These are phyloP conservation scores for Komagataella ulmi DNA, from an alignment of 805 yeast species.

Conservation along the genomic window DNA sequence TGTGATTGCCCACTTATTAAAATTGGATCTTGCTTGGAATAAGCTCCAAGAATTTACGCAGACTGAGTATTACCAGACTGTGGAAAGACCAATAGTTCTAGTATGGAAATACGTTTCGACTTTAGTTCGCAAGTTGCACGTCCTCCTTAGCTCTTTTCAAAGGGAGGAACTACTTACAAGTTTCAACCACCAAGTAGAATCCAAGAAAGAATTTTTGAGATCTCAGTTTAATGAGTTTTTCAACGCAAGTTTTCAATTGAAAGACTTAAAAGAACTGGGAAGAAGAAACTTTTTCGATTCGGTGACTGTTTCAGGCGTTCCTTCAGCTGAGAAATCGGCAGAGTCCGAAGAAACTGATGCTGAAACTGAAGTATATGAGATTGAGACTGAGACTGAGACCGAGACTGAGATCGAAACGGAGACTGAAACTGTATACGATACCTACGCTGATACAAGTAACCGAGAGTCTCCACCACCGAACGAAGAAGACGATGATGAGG, in stretches of 20 bases:
- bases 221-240: slow-evolving; percentile 16
- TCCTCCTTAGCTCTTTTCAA: not conserved
- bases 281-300: not conserved
- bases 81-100: not conserved
- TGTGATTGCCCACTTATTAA: not conserved
- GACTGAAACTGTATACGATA: not conserved
- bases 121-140: not conserved
- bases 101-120: not conserved
- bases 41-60: not conserved
- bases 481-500: not conserved
- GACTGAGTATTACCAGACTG: not conserved
- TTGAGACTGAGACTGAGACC: slow-evolving; percentile 12
- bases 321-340: not conserved
- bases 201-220: slow-evolving; percentile 17
- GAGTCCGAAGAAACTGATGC: not conserved
- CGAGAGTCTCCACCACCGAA: not conserved
- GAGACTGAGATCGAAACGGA: slow-evolving; percentile 20
- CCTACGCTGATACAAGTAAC: not conserved
- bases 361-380: slow-evolving; percentile 2
- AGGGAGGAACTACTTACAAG: not conserved
- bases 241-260: slow-evolving; percentile 15
- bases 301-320: not conserved
- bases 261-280: slow-evolving; percentile 8
- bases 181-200: slow-evolving; percentile 10
- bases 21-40: slow-evolving; percentile 1